Evolutionary conservation across 768 basidiomycete genomes (phyloP).

Genomic region (Psilocybe tampanensis): DNA sequence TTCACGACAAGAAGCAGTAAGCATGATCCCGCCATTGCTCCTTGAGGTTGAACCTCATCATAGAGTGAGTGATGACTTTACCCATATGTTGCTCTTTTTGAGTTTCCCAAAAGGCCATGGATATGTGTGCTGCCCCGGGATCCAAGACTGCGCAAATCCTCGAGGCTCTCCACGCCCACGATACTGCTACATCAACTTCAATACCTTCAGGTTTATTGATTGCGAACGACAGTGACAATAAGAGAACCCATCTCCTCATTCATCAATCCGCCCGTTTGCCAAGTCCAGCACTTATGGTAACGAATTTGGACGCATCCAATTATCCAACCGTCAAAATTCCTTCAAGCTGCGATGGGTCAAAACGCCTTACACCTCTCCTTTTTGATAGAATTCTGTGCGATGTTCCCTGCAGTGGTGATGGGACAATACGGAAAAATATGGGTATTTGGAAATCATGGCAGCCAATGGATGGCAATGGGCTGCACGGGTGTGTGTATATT

Average conservation of each 20-base stretch:
- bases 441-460: conserved; percentile 96
- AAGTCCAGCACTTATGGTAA: conserved; percentile 90
- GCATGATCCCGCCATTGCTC: conserved; percentile 97
- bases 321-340: conserved; percentile 70
- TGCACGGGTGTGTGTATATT: conserved; percentile 67
- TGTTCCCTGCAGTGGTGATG: conserved; percentile 98
- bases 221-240: conserved; percentile 95
- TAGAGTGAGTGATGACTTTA: conserved; percentile 43
- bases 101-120: conserved; percentile 64
- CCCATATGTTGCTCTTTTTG: background rate
- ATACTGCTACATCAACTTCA: conserved; percentile 61
- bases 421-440: conserved; percentile 92
- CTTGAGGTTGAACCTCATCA: conserved; percentile 95
- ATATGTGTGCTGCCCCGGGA: conserved; percentile 98
- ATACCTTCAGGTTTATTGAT: conserved; percentile 86
- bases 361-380: conserved; percentile 53
- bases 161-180: conserved; percentile 88
- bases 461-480: conserved; percentile 84
- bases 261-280: conserved; percentile 96
- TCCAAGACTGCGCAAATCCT: conserved; percentile 98
- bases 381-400: conserved; percentile 97
- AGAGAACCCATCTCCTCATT: conserved; percentile 93
- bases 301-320: conserved; percentile 92
- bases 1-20: conserved; percentile 95
- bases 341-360: conserved; percentile 29